phyloP scores from a whole-genome alignment of 2,329 filamentous ascomycete genomes.

The Pseudopyricularia javanii region DNA sequence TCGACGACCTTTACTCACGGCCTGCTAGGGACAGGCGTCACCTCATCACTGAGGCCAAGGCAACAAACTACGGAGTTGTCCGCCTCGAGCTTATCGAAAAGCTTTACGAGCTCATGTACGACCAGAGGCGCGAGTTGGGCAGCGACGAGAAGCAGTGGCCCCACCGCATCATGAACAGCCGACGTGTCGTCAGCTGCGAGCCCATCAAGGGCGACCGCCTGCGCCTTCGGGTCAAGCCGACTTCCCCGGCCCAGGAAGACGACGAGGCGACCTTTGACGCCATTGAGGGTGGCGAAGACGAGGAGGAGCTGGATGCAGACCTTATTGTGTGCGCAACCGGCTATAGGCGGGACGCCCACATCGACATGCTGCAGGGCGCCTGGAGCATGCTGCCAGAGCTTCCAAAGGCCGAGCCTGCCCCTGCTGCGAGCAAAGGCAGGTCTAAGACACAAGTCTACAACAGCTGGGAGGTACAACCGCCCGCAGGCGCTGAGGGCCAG shows the following conservation, averaged over 20 bases:
- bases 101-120: slow-evolving; percentile 78
- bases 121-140: slow-evolving; percentile 62
- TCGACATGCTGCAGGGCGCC: slow-evolving; percentile 59
- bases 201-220: slow-evolving; percentile 32
- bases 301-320: slow-evolving; percentile 63
- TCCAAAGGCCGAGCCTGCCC: slow-evolving; percentile 5
- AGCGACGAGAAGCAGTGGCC: slow-evolving; percentile 65
- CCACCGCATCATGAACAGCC: slow-evolving; percentile 63
- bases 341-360: slow-evolving; percentile 67
- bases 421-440: background rate
- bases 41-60: slow-evolving; percentile 56
- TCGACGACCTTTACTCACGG: slow-evolving; percentile 64
- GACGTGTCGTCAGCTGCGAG: slow-evolving; percentile 51
- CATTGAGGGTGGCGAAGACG: slow-evolving; percentile 16
- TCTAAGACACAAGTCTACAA: slow-evolving; percentile 4
- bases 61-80: slow-evolving; percentile 92
- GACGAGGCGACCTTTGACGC: slow-evolving; percentile 17
- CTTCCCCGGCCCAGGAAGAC: slow-evolving; percentile 18
- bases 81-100: slow-evolving; percentile 81
- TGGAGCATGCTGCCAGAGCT: slow-evolving; percentile 50
- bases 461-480: slow-evolving; percentile 10
- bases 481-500: slow-evolving; percentile 4
- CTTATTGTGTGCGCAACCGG: slow-evolving; percentile 79
- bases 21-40: slow-evolving; percentile 47
- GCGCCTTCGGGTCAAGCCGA: slow-evolving; percentile 45